phyloP scores from a whole-genome alignment of 768 basidiomycete species.

The Mycena rebaudengoi region DNA sequence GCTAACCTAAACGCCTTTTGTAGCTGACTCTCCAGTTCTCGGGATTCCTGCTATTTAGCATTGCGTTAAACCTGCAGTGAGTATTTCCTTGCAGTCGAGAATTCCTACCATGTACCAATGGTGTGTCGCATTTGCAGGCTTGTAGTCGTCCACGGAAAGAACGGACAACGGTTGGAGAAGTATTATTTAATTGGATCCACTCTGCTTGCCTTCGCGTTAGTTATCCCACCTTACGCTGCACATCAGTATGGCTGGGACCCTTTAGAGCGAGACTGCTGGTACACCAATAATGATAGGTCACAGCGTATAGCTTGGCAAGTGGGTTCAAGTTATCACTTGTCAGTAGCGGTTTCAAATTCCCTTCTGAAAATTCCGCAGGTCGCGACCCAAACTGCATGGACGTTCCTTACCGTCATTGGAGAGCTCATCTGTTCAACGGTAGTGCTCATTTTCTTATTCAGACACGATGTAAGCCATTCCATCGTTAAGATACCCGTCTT shows the following conservation, averaged over 20 bases:
- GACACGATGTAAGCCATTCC: constrained; percentile 13
- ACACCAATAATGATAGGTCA: constrained; percentile 24
- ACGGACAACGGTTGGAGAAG: constrained; percentile 29
- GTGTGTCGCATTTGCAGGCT: constrained; percentile 14
- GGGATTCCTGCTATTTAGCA: constrained; percentile 29
- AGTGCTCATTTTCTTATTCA: constrained; percentile 12
- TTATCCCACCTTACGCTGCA: constrained; percentile 23
- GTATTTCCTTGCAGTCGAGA: background rate
- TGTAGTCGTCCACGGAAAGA: constrained; percentile 27
- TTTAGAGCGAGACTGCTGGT: constrained; percentile 31
- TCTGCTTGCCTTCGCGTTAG: constrained; percentile 2
- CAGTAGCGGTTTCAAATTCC: background rate
- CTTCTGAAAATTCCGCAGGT: background rate
- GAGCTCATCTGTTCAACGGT: constrained; percentile 5
- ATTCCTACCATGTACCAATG: background rate
- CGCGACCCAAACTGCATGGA: constrained; percentile 10
- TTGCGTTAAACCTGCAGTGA: constrained; percentile 32
- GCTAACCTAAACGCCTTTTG: background rate
- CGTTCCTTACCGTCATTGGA: constrained; percentile 10
- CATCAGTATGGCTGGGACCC: constrained; percentile 33
- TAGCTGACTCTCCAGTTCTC: constrained; percentile 27
- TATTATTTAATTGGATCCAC: constrained; percentile 13
- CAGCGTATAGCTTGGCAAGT: constrained; percentile 31
- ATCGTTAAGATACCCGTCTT: background rate
- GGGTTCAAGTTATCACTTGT: background rate